Conservation (phyloP, 495 filamentous ascomycete species). For the Penicillium diatomitis region DNA sequence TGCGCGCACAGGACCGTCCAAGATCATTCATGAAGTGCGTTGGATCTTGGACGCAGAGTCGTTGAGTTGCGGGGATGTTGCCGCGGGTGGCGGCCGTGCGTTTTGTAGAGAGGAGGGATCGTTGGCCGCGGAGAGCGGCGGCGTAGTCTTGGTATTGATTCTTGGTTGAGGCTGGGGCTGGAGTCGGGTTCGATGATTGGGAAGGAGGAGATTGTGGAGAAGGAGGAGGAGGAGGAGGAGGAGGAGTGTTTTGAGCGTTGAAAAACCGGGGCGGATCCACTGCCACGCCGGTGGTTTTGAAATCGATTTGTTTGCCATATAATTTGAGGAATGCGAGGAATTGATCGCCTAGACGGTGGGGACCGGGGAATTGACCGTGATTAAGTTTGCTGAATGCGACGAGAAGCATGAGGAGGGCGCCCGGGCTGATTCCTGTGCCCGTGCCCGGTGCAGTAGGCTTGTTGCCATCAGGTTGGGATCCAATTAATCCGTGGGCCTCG, state of each 20-base stretch:
- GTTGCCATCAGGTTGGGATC: conserved; percentile 9
- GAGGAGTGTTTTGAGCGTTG: neutral
- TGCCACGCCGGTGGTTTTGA: conserved; percentile 37
- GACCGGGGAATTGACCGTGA: conserved; percentile 21
- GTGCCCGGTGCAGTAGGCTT: too few relatives aligned
- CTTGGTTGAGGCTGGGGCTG: too few relatives aligned
- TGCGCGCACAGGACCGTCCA: conserved; percentile 32
- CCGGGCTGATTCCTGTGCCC: conserved; percentile 36
- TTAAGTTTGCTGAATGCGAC: conserved; percentile 42
- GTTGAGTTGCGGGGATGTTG: conserved; percentile 18
- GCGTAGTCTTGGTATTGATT: neutral
- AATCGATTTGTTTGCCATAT: conserved; percentile 37
- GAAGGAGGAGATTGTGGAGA: too few relatives aligned
- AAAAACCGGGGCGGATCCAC: conserved; percentile 42
- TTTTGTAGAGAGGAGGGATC: conserved; percentile 27
- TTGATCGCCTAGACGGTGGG: conserved; percentile 26
- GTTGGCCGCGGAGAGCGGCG: conserved; percentile 29
- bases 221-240: too few relatives aligned
- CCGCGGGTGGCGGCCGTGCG: conserved; percentile 19
- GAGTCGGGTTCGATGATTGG: too few relatives aligned
- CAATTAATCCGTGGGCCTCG: conserved; percentile 37
- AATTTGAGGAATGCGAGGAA: conserved; percentile 44
- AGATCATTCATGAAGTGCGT: conserved; percentile 48
- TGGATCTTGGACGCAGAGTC: conserved; percentile 52
- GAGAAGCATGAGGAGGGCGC: conserved; percentile 47